phyloP scores from a whole-genome alignment of 805 yeast genomes.

The Candida qinlingensis region DNA sequence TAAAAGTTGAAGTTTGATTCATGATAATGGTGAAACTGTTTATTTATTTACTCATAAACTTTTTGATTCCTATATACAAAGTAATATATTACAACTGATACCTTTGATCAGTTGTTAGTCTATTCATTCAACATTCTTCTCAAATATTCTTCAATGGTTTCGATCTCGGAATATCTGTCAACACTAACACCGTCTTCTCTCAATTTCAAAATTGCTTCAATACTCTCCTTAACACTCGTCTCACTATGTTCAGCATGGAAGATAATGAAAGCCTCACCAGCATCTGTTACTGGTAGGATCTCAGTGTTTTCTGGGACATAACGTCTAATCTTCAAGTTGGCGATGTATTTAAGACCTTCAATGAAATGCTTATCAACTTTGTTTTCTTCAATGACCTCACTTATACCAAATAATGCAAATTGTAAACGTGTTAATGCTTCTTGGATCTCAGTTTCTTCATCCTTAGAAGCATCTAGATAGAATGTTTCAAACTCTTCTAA shows the following conservation, averaged over 20 bases:
- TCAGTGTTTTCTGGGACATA: constrained; percentile 40
- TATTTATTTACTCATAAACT: neutral
- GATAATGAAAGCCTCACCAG: constrained; percentile 42
- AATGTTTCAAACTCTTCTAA: constrained; percentile 51
- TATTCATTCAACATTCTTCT: constrained; percentile 13
- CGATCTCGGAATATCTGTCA: constrained; percentile 30
- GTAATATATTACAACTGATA: neutral
- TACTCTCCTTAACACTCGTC: constrained; percentile 35
- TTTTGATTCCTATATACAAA: constrained; percentile 7
- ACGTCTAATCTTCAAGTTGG: constrained; percentile 59
- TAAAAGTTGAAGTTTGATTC: constrained; percentile 4
- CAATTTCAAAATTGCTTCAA: constrained; percentile 38
- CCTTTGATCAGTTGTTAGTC: neutral
- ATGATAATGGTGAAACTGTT: neutral
- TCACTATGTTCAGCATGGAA: constrained; percentile 41
- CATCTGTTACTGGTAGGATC: constrained; percentile 22
- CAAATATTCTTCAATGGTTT: constrained; percentile 27
- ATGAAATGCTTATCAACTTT: constrained; percentile 53
- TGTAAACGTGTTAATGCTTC: constrained; percentile 76
- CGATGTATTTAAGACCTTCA: constrained; percentile 64
- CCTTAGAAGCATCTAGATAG: constrained; percentile 51
- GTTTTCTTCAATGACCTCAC: constrained; percentile 54
- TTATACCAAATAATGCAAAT: constrained; percentile 80
- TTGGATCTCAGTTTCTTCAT: constrained; percentile 53
- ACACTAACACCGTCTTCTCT: constrained; percentile 35